phyloP scores from a whole-genome alignment of 140 eudicot genomes.

The Ambrosia hybrid region DNA sequence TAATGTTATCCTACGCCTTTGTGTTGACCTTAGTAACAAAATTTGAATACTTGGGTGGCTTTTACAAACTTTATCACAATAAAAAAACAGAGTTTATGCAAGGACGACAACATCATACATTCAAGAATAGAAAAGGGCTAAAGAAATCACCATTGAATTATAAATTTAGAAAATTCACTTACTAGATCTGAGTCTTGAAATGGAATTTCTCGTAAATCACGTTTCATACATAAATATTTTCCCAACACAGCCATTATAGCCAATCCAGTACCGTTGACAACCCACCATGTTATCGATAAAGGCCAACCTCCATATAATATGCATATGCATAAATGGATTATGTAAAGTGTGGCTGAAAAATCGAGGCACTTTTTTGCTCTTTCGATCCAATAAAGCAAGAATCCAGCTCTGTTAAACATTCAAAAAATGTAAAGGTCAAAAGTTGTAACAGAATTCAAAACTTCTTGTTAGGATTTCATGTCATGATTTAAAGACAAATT shows the following conservation, averaged over 20 bases:
- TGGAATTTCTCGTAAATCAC: slow-evolving; percentile 80
- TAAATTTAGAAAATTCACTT: slow-evolving; percentile 33
- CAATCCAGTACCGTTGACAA: slow-evolving; percentile 74
- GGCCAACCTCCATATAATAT: slow-evolving; percentile 95
- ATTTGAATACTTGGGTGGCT: too few species aligned
- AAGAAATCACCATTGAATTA: not conserved
- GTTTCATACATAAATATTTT: slow-evolving; percentile 78
- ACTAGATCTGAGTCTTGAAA: slow-evolving; percentile 79
- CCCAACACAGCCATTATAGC: slow-evolving; percentile 90
- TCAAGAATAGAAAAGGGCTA: not conserved
- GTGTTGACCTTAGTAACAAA: too few species aligned
- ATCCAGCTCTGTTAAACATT: slow-evolving; percentile 70
- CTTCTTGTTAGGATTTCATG: slow-evolving; percentile 8
- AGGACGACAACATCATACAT: not conserved
- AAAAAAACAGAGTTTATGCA: not conserved
- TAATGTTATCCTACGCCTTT: too few species aligned
- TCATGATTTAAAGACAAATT: not conserved
- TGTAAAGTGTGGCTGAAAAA: slow-evolving; percentile 82
- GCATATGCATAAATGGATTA: slow-evolving; percentile 83
- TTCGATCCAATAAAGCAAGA: slow-evolving; percentile 74
- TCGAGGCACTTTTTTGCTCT: slow-evolving; percentile 95
- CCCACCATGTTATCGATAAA: slow-evolving; percentile 95
- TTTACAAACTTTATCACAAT: not conserved
- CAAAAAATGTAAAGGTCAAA: slow-evolving; percentile 7
- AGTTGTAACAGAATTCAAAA: slow-evolving; percentile 8